Base-by-base conservation (phyloP, 768 basidiomycete species). In the Boletus fagicola region DNA sequence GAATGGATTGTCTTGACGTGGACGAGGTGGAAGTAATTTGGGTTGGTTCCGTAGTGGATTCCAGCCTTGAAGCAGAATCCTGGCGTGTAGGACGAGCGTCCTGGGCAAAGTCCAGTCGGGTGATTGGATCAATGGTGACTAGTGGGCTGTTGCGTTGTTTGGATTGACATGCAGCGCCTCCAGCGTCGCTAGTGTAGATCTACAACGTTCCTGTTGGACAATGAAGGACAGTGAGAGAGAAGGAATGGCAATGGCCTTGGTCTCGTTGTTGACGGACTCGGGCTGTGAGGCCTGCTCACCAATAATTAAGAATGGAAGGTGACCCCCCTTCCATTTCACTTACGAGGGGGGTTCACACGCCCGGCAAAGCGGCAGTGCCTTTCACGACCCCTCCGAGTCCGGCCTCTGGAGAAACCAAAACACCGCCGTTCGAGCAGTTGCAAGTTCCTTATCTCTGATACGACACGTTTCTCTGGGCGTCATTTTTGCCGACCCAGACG, bases 81-180 rank as follows among this genome's bases (percentile, higher is more conserved):
- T 77, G 70, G 74, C 72, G 73, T 63, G 65, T 68, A 72, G 75
- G 75, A 73, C 69, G 62, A 67, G 71, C 71, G 76, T 83, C 83
- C 86, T 82, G 80, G 72, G 80, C 69, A 74, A 78, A 72, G 77
- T 74, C 75, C 74, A 79, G 75, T 70, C 78, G 74, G 68, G 80
- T 81, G 76, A 77, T 72, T 76, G 86, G 77, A 85, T 86, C 85
- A 87, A 89, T 89, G 78, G 79, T 79, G 77, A 67, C 76, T 70
- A 69, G 60, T 56, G 51, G 60, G 62, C 38, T 56, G 62, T 57
- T 65, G 43, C 31, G 58, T 59, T 48, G 56, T 50, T 38, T 53
- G 62, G 61, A 53, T 63, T 60, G 59, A 60, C 70, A 72, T 72
- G 62, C 61, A 65, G 62, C 68, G 47, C 46, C 49, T 60, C 53